These are phyloP conservation scores for Fragilaria radians DNA, from an alignment of 108 stramenopile genomes.

Conservation along the genomic window DNA sequence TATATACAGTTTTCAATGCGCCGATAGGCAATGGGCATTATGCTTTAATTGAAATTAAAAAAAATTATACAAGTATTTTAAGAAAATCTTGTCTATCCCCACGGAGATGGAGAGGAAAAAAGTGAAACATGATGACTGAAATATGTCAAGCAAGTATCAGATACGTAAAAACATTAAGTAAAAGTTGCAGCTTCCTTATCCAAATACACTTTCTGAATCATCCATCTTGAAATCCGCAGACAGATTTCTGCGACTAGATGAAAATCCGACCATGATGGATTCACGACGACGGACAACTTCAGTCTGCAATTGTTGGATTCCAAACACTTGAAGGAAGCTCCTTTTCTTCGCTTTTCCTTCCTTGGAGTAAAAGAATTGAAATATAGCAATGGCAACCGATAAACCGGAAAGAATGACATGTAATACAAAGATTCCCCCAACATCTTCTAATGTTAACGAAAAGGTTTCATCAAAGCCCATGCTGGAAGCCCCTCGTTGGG, in stretches of 20 bases:
- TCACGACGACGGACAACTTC: not conserved
- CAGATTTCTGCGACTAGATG: too few species aligned
- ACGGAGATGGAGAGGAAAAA: too few species aligned
- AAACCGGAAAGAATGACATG: not conserved
- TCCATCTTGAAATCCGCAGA: not conserved
- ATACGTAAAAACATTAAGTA: not conserved
- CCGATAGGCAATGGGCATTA: too few species aligned
- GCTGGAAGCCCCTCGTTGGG: not conserved
- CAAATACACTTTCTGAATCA: not conserved
- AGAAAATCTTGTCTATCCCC: too few species aligned
- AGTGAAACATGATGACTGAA: too few species aligned
- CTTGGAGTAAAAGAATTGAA: not conserved
- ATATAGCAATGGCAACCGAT: not conserved
- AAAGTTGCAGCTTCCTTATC: not conserved
- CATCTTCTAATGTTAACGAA: not conserved
- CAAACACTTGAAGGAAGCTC: not conserved
- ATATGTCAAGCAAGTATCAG: too few species aligned
- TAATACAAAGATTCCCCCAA: constrained; percentile 6
- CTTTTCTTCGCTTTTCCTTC: not conserved
- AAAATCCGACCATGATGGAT: not conserved
- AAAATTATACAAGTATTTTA: too few species aligned
- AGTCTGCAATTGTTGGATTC: not conserved
- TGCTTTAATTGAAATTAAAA: too few species aligned
- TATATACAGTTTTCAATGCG: too few species aligned
- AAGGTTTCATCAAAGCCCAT: not conserved